Evolutionary conservation across 345 rosid genomes (phyloP).

Genomic region (Salix brachista): DNA sequence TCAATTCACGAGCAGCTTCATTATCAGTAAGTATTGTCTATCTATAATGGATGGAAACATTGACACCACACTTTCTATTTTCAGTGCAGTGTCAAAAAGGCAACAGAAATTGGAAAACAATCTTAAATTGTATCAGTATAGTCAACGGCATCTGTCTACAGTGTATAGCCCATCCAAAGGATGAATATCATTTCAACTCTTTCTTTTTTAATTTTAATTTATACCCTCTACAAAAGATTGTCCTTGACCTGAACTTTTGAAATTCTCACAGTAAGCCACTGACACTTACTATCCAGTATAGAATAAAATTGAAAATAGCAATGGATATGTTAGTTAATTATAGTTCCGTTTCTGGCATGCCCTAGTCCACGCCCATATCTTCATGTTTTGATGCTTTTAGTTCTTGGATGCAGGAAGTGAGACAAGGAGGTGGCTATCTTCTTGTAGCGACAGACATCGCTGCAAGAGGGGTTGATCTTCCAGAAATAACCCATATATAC

Average conservation of each 20-base stretch:
- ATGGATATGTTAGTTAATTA: no score
- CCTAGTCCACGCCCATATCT: not conserved
- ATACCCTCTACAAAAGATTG: no score
- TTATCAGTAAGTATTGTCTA: constrained; percentile 45
- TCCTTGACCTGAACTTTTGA: no score
- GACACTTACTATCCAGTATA: no score
- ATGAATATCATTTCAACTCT: no score
- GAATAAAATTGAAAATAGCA: no score
- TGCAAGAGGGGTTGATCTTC: constrained; percentile 87
- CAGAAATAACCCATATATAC: constrained; percentile 84
- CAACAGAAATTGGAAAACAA: not conserved
- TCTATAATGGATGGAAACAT: no score
- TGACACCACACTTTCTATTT: not conserved
- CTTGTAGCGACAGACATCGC: constrained; percentile 92
- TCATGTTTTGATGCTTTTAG: not conserved
- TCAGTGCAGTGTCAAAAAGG: not conserved
- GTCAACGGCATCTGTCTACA: no score
- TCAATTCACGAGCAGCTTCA: constrained; percentile 82
- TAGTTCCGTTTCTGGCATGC: not conserved
- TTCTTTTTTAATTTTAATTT: no score
- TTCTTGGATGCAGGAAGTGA: constrained; percentile 50
- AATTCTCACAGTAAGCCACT: no score
- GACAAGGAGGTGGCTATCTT: constrained; percentile 74
- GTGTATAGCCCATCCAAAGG: no score
- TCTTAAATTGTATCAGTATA: no score